phyloP scores from a whole-genome alignment of 2,329 filamentous ascomycete genomes.

The Aspergillus eucalypticola region DNA sequence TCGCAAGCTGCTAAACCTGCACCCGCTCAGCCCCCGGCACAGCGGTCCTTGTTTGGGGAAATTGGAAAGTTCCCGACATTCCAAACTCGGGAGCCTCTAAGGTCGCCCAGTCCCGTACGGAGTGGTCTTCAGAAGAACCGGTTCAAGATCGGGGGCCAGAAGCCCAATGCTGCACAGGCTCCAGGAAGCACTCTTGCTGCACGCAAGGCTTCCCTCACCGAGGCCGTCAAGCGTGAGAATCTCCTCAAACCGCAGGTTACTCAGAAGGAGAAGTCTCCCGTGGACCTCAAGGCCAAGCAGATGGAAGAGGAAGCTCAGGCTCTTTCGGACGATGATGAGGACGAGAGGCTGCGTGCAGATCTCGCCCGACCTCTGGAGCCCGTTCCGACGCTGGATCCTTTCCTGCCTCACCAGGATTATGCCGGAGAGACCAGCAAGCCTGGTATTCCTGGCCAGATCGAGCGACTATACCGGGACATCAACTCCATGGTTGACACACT shows the following conservation, averaged over 20 bases:
- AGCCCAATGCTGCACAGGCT: slow-evolving; percentile 41
- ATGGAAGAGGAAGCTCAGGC: slow-evolving; percentile 34
- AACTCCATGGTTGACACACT: slow-evolving; percentile 89
- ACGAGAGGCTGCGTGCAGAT: slow-evolving; percentile 48
- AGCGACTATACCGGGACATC: slow-evolving; percentile 52
- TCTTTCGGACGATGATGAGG: slow-evolving; percentile 50
- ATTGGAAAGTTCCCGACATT: slow-evolving; percentile 40
- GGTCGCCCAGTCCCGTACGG: slow-evolving; percentile 51
- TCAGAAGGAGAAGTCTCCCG: slow-evolving; percentile 30
- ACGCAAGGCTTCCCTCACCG: slow-evolving; percentile 41
- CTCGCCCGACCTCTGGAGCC: slow-evolving; percentile 46
- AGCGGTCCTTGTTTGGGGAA: slow-evolving; percentile 47
- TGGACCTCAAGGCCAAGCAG: slow-evolving; percentile 34
- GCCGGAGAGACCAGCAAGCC: slow-evolving; percentile 46
- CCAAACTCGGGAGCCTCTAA: slow-evolving; percentile 38
- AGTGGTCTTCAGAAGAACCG: slow-evolving; percentile 27
- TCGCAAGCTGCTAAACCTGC: slow-evolving; percentile 36
- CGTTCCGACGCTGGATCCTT: slow-evolving; percentile 48
- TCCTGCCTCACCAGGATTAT: slow-evolving; percentile 51
- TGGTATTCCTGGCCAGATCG: slow-evolving; percentile 52
- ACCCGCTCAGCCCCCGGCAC: slow-evolving; percentile 8
- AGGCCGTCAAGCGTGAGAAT: slow-evolving; percentile 33
- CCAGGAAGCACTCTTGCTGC: slow-evolving; percentile 42
- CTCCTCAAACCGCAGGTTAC: slow-evolving; percentile 22
- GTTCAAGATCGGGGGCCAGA: slow-evolving; percentile 34